Base-by-base conservation (phyloP, 306 rosid species). In the Cucumis sativus region DNA sequence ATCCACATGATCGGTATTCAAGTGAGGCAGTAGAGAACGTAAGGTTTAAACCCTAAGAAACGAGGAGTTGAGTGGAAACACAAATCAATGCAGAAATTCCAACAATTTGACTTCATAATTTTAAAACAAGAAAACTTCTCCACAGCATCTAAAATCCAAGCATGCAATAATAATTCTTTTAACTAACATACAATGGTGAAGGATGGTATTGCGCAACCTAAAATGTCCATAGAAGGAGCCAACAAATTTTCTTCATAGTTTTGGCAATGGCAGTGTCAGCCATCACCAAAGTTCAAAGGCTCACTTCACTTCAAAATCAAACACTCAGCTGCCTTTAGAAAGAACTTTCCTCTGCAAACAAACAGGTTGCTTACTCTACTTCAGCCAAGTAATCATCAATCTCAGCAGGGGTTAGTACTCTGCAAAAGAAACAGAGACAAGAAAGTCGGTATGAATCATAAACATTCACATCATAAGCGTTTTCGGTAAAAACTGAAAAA, bases 371-470 rank as follows among this genome's bases (percentile, higher is more conserved):
- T 88, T 68, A 92, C 77, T 96, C 99, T 77, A 96, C 98, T 91
- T 96, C 99, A 58, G 88, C 98, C 83, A 96, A 86, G 75, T 96
- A 96, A 84, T 96, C 99, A 47, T 96, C 98, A 61, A 96, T 91
- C 83, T 92, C 97, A 10, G 97, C 97, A 63, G 99, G 97, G 16
- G 98, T 87, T 82, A 96, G 83, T 69, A 96, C 98, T 85, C 99
- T 96, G 93, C 90, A 84, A 79, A 83, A 59, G 57, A 65, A 78
- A 15, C 6, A 52, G 30, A 77, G 65, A 70, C 41, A 8, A 7
- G 3, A 20, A 65, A 67, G 35, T 68, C 28, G 14, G 37, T 21
- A 69, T 14, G 20, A 45, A 7, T 45, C 35, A 0, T 11, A 68
- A 64, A 13, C 0, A 23, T 37, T 37, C n/a, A 28, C 30, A 7